Percentiles rank a stretch among this genome's conserved stretches.
These are phyloP conservation scores for Cryptococcus neoformans DNA, from an alignment of 1,284 basidiomycete species.

Conservation along the genomic window DNA sequence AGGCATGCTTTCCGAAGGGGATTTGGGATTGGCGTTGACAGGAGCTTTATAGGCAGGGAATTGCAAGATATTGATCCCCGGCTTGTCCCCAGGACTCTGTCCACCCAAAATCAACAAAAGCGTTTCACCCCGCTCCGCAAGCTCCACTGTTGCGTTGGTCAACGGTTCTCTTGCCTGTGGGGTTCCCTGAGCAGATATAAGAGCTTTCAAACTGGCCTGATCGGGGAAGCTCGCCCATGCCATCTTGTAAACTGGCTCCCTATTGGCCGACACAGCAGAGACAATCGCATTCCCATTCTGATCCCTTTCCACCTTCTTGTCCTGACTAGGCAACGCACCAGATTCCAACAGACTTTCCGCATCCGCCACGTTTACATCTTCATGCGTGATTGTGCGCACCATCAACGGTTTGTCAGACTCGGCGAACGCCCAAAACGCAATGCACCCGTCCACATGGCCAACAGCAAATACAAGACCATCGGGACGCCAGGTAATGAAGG, in stretches of 20 bases:
- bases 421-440: constrained; percentile 81
- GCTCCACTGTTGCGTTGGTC: constrained; percentile 43
- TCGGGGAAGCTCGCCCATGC: constrained; percentile 76
- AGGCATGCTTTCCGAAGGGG: constrained; percentile 50
- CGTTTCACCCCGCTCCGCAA: constrained; percentile 60
- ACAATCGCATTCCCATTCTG: constrained; percentile 12
- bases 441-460: constrained; percentile 74
- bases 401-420: constrained; percentile 77
- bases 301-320: constrained; percentile 11
- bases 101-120: constrained; percentile 77
- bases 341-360: constrained; percentile 48
- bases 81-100: constrained; percentile 56
- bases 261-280: constrained; percentile 31
- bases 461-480: constrained; percentile 55
- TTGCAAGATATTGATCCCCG: constrained; percentile 67
- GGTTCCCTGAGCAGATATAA: constrained; percentile 31
- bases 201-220: constrained; percentile 34
- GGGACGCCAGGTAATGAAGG: constrained; percentile 64
- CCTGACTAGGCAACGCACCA: constrained; percentile 47
- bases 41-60: constrained; percentile 69
- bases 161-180: constrained; percentile 30
- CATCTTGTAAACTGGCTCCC: constrained; percentile 86
- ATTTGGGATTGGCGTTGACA: constrained; percentile 7
- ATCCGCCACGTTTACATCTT: constrained; percentile 52
- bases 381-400: constrained; percentile 64